Percentiles rank a stretch among this genome's conserved stretches.
These are phyloP conservation scores for Xylaria scruposa DNA, from an alignment of 495 filamentous ascomycete genomes.

Conservation along the genomic window DNA sequence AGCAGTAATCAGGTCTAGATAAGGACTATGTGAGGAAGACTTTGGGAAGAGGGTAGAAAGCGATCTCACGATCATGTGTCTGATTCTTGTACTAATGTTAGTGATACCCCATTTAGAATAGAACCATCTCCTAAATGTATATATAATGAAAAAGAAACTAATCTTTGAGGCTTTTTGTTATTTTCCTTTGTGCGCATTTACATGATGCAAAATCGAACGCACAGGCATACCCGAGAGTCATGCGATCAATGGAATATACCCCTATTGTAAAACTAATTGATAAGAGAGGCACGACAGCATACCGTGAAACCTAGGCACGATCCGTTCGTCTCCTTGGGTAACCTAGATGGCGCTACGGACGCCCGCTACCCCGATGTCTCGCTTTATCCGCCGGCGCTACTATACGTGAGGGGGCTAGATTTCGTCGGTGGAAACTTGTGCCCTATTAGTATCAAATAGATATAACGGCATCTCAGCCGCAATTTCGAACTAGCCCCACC, in stretches of 20 bases:
- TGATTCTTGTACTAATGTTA: not conserved
- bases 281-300: not conserved
- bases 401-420: not conserved
- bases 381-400: not conserved
- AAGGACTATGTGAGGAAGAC: not conserved
- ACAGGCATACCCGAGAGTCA: not conserved
- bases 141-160: not conserved
- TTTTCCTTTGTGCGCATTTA: not conserved
- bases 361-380: not conserved
- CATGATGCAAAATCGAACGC: not conserved
- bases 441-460: not conserved
- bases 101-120: constrained; percentile 5
- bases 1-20: not conserved
- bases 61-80: not conserved
- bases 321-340: not conserved
- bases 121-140: not conserved
- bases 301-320: not conserved
- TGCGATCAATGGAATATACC: not conserved
- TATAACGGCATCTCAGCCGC: not conserved
- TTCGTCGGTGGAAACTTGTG: not conserved
- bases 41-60: not conserved
- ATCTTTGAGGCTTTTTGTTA: not conserved
- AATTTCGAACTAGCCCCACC: not conserved
- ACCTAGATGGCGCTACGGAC: not conserved
- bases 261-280: not conserved